These are phyloP conservation scores for Syzygium aqueum DNA, from an alignment of 345 rosid genomes.

Conservation along the genomic window DNA sequence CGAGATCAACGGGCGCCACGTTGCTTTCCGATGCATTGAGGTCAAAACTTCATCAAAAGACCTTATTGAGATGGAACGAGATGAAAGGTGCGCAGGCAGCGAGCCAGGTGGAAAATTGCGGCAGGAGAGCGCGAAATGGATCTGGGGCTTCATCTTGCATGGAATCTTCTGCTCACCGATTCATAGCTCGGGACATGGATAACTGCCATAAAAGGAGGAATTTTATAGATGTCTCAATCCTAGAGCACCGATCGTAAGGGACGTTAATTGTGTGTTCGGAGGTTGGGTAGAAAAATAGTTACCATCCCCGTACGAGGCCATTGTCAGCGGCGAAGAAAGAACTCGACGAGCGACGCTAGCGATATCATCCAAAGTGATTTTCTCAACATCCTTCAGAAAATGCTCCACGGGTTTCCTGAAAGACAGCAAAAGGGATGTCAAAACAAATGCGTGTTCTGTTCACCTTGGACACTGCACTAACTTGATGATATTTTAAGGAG, in stretches of 20 bases:
- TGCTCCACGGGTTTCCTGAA: conserved; percentile 63
- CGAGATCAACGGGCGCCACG: background rate
- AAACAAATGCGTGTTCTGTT: background rate
- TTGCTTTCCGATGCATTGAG: background rate
- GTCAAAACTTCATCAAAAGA: background rate
- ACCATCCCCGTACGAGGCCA: conserved; percentile 93
- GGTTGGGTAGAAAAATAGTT: background rate
- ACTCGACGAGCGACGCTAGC: conserved; percentile 36
- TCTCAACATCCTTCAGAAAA: conserved; percentile 59
- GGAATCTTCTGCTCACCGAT: conserved; percentile 46
- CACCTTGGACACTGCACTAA: background rate
- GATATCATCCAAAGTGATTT: conserved; percentile 52
- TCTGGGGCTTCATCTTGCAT: conserved; percentile 3
- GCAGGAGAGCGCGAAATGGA: background rate
- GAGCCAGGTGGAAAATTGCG: background rate
- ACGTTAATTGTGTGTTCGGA: background rate
- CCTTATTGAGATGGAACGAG: background rate
- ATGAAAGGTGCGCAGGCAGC: background rate
- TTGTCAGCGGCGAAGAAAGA: conserved; percentile 73
- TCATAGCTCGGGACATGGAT: conserved; percentile 60
- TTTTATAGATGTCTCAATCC: background rate
- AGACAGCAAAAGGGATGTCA: background rate
- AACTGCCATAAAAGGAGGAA: conserved; percentile 29
- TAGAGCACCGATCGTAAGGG: background rate
- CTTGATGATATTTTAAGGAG: background rate